Evolutionary conservation across 2,329 filamentous ascomycete genomes (phyloP).

Genomic region (Elsinoe perseae): DNA sequence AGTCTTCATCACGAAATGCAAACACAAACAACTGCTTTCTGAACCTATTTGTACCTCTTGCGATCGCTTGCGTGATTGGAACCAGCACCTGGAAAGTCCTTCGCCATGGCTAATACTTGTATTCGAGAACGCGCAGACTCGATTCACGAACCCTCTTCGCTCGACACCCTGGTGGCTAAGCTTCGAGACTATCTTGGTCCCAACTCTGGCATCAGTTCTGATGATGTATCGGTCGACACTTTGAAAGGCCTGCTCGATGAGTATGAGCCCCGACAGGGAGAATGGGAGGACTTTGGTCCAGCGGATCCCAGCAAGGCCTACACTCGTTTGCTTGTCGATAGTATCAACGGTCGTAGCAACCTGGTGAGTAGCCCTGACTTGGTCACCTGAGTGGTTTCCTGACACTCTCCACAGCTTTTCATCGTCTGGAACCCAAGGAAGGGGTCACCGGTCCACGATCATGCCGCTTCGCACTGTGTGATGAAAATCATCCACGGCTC

Average conservation of each 20-base stretch:
- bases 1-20: conserved; percentile 6
- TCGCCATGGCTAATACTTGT: neutral
- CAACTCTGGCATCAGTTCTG: conserved; percentile 72
- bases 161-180: conserved; percentile 53
- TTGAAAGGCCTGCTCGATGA: conserved; percentile 65
- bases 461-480: conserved; percentile 73
- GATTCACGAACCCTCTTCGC: conserved; percentile 9
- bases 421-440: conserved; percentile 85
- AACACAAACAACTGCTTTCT: neutral
- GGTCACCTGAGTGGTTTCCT: neutral
- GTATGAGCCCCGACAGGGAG: conserved; percentile 59
- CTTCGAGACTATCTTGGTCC: conserved; percentile 69
- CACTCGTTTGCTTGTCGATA: conserved; percentile 82
- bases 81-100: neutral
- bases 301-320: conserved; percentile 64
- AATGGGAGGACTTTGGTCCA: conserved; percentile 71
- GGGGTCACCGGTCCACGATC: conserved; percentile 76
- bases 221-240: conserved; percentile 67
- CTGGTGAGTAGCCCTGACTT: conserved; percentile 44
- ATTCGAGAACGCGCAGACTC: neutral
- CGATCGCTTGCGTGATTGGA: neutral
- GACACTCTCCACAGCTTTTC: conserved; percentile 44
- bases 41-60: neutral
- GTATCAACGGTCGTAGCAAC: conserved; percentile 76
- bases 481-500: conserved; percentile 80